Evolutionary conservation across 106 monocot genomes (phyloP), one percentile per base, ranked within the genome.

Genomic region (Dendrobium huoshanense): DNA sequence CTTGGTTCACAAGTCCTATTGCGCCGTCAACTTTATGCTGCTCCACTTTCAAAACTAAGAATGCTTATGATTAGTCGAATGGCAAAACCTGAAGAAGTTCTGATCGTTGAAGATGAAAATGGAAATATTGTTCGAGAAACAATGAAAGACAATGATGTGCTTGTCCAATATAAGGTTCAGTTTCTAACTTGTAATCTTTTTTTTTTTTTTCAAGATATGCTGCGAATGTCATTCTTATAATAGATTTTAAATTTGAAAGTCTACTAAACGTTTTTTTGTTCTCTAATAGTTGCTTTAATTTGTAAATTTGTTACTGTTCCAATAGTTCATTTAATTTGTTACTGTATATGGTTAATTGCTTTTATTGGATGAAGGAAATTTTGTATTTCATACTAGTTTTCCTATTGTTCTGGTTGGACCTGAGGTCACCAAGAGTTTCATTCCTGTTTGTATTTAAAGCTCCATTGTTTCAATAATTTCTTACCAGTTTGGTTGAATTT

Each of bases 41-140:
- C 77, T 55, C 88, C 94, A 64, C 83, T 99, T 78, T 99, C 99
- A 19, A 95, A 99, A 59, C 79, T 99, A 78, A 91, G 99, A 81
- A 91, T 88, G 87, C 91, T 99, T 25, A 99, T 99, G 99, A 95
- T 99, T 77, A 93, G 95, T 84, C 93, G 99, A 18, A 99, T 99
- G 99, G 99, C 99, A 55, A 99, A 99, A 55, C 99, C 99, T 56
- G 99, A 99, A 80, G 99, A 99, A 81, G 95, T 99, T 83, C 70
- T 99, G 19, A 95, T 99, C 81, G 99, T 99, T 79, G 99, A 99
- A 84, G 99, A 99, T 85, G 99, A 99, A 87, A 99, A 99, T 90
- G 99, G 99, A 2, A 99, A 99, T 75, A 99, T 99, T 80, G 99
- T 99, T 22, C 95, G 99, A 54, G 99, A 99, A 86, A 99, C 99